These are phyloP conservation scores for Hibiscus trionum DNA, from an alignment of 345 rosid genomes.

Conservation along the genomic window DNA sequence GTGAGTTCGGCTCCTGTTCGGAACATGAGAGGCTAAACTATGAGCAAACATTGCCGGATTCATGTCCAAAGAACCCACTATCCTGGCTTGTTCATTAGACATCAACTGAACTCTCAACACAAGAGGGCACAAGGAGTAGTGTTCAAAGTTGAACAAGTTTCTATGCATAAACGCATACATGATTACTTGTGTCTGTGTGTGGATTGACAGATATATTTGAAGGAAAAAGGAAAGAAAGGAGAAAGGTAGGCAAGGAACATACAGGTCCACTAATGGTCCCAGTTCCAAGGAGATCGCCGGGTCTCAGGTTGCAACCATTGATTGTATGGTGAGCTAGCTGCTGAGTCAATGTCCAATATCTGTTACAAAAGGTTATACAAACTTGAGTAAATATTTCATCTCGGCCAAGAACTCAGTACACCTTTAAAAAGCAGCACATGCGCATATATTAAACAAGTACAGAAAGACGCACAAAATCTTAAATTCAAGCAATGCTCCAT, in stretches of 20 bases:
- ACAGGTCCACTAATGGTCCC: conserved; percentile 98
- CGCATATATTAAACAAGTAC: neutral
- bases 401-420: neutral
- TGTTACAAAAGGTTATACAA: conserved; percentile 18
- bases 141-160: neutral
- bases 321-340: conserved; percentile 92
- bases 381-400: neutral
- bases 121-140: neutral
- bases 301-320: conserved; percentile 94
- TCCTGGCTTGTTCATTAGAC: neutral
- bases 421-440: neutral
- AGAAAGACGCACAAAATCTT: neutral
- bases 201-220: neutral
- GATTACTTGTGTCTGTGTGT: neutral
- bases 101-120: neutral
- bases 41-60: neutral
- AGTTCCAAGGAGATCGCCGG: conserved; percentile 92
- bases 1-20: conserved; percentile 77
- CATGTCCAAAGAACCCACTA: neutral
- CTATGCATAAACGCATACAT: neutral
- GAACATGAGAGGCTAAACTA: conserved; percentile 7
- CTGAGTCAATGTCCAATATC: conserved; percentile 96
- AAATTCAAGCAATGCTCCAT: conserved; percentile 1
- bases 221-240: neutral
- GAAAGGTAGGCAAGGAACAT: conserved; percentile 13